Evolutionary conservation across 768 basidiomycete genomes (phyloP).

Genomic region (Pleurotus giganteus): DNA sequence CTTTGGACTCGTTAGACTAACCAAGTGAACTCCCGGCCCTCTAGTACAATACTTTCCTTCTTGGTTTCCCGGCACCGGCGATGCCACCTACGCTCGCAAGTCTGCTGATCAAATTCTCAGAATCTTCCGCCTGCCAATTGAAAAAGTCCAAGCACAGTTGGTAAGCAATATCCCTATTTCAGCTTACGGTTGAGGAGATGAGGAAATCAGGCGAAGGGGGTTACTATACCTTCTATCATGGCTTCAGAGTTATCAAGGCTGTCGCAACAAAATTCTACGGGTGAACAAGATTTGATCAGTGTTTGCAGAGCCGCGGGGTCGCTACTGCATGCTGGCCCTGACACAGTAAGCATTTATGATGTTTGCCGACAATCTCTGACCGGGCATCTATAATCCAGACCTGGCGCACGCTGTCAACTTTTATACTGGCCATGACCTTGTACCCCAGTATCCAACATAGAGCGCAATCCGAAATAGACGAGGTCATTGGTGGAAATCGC

Average conservation of each 20-base stretch:
- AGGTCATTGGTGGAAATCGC: slow-evolving; percentile 17
- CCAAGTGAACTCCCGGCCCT: too few relatives aligned
- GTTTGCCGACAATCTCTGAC: neutral
- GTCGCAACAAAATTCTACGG: too few relatives aligned
- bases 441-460: slow-evolving; percentile 24
- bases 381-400: neutral
- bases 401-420: neutral
- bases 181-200: too few relatives aligned
- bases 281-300: too few relatives aligned
- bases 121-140: slow-evolving; percentile 37
- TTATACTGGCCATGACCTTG: slow-evolving; percentile 26
- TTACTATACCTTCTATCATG: too few relatives aligned
- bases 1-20: too few relatives aligned
- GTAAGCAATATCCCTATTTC: slow-evolving; percentile 18
- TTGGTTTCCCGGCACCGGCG: slow-evolving; percentile 42
- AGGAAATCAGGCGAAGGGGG: too few relatives aligned
- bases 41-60: slow-evolving; percentile 19
- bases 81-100: slow-evolving; percentile 34
- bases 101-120: slow-evolving; percentile 25
- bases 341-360: neutral
- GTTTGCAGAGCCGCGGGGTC: slow-evolving; percentile 5
- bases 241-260: too few relatives aligned
- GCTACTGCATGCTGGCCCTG: neutral
- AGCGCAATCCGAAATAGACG: slow-evolving; percentile 30
- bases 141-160: slow-evolving; percentile 29